Evolutionary conservation across 192 early-diverging fungal species (phyloP), one percentile per base, ranked within the genome.

Genomic region (Coemansia sp.): DNA sequence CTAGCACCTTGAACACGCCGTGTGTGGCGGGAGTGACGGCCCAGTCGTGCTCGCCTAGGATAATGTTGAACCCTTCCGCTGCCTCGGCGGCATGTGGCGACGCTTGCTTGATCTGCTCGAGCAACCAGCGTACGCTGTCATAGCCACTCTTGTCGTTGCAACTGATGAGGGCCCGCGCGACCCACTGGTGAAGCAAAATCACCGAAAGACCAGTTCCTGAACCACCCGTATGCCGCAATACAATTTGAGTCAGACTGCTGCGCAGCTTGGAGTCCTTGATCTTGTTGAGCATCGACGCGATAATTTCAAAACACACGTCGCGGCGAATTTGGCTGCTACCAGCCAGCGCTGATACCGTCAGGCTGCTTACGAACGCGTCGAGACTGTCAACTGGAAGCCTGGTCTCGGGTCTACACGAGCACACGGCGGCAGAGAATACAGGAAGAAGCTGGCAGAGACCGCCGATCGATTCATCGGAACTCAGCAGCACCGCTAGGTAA

Each of bases 31-130:
- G 88, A 40, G 92, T 93, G 62, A 96, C 84, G 1, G 88, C 85
- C 75, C 90, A 85, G 20, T 75, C 65, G 67, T 89, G 86, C 40
- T 90, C 89, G n/a, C 89, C 87, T 17, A 94, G 85, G n/a, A 95
- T 81, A 50, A 92, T 80, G 53, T 85, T 85, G 39, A 96, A 88
- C 2, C 88, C 90, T 29, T 88, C 78, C 1, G 91, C 89, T 0
- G 89, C 90, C n/a, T 71, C 22, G 0, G 38, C 55, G 5, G 74
- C 41, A 9, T 63, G 9, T 20, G 27, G n/a, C 1, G 77, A 70
- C 1, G 45, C 32, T n/a, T 48, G 36, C 34, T 61, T 48, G 11
- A 76, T 84, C 56, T 22, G 77, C 6, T 67, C 68, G 10, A 84
- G 58, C 24, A 80, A 38, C 78, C 72, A 74, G 51, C 66, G 55